A percentile compares a stretch with the other conserved stretches of the same genome.
These are phyloP conservation scores for Tephrocybe sp. DNA, from an alignment of 768 basidiomycete species.

Conservation along the genomic window DNA sequence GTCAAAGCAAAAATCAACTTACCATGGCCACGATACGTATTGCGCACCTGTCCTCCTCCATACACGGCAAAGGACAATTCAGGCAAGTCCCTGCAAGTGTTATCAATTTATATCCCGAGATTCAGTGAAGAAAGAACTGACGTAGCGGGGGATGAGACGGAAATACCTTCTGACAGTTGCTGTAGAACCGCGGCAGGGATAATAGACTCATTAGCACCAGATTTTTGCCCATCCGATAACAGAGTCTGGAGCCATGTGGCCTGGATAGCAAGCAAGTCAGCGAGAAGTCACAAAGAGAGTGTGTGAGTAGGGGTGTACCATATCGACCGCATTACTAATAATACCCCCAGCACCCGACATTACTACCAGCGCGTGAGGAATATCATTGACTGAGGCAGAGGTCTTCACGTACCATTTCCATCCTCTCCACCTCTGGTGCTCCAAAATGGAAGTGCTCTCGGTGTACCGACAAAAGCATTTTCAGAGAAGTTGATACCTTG, in stretches of 20 bases:
- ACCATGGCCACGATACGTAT: neutral
- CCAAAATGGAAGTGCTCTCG: slow-evolving; percentile 20
- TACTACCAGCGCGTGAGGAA: slow-evolving; percentile 13
- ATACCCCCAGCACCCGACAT: slow-evolving; percentile 28
- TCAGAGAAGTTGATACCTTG: slow-evolving; percentile 15
- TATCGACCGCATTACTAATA: slow-evolving; percentile 24
- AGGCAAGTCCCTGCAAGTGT: neutral
- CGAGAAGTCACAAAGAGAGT: neutral
- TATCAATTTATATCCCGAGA: neutral
- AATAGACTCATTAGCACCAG: slow-evolving; percentile 1
- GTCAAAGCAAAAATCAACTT: neutral
- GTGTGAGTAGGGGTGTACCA: slow-evolving; percentile 11
- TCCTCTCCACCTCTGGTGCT: slow-evolving; percentile 20
- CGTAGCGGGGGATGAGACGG: neutral
- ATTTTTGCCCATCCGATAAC: slow-evolving; percentile 9
- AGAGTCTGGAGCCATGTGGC: slow-evolving; percentile 22
- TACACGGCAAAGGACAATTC: neutral
- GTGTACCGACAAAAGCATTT: slow-evolving; percentile 7
- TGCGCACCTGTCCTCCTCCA: neutral
- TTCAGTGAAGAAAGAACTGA: neutral
- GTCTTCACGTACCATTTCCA: slow-evolving; percentile 21
- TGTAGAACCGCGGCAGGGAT: slow-evolving; percentile 3
- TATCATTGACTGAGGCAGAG: neutral
- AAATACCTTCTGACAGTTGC: neutral
- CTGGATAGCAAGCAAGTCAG: neutral